Percentiles rank a stretch among this genome's conserved stretches.
These are phyloP conservation scores for Cutaneotrichosporon cyanovorans DNA, from an alignment of 1,284 basidiomycete genomes.

Conservation along the genomic window DNA sequence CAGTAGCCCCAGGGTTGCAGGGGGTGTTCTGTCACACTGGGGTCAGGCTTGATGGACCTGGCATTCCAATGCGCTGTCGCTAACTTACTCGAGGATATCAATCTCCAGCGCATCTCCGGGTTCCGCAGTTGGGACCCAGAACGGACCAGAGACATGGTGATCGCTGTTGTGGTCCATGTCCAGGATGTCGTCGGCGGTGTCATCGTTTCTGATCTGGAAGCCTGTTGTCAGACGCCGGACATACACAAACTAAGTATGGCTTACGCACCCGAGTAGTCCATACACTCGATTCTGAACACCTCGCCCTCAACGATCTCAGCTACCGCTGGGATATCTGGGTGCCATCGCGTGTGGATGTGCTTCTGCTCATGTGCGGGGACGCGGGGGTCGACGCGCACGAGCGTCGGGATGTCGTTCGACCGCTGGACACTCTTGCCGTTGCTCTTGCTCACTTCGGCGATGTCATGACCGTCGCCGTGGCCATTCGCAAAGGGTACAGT, in stretches of 20 bases:
- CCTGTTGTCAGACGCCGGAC: neutral
- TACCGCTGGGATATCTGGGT: slow-evolving; percentile 37
- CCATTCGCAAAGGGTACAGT: too few relatives aligned
- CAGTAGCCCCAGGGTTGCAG: slow-evolving; percentile 75
- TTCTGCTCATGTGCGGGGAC: slow-evolving; percentile 22
- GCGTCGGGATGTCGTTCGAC: slow-evolving; percentile 10
- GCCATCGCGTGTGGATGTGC: slow-evolving; percentile 40
- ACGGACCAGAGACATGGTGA: slow-evolving; percentile 68
- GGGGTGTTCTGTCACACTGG: slow-evolving; percentile 63
- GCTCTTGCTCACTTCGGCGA: too few relatives aligned
- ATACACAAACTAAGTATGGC: too few relatives aligned
- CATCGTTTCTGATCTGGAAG: slow-evolving; percentile 63
- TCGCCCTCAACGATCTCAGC: slow-evolving; percentile 35
- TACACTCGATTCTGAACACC: slow-evolving; percentile 67
- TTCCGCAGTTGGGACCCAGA: slow-evolving; percentile 64
- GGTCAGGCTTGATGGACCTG: slow-evolving; percentile 65
- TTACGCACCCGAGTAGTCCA: slow-evolving; percentile 65
- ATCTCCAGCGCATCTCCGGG: slow-evolving; percentile 70
- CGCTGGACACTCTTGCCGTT: too few relatives aligned
- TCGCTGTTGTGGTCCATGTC: slow-evolving; percentile 49
- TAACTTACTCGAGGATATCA: slow-evolving; percentile 54
- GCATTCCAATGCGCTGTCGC: slow-evolving; percentile 4
- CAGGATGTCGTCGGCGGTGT: slow-evolving; percentile 47
- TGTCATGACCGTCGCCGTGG: too few relatives aligned
- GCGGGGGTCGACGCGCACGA: slow-evolving; percentile 28